Evolutionary conservation across 2,329 filamentous ascomycete genomes (phyloP).

Genomic region (Grosmannia serpens): DNA sequence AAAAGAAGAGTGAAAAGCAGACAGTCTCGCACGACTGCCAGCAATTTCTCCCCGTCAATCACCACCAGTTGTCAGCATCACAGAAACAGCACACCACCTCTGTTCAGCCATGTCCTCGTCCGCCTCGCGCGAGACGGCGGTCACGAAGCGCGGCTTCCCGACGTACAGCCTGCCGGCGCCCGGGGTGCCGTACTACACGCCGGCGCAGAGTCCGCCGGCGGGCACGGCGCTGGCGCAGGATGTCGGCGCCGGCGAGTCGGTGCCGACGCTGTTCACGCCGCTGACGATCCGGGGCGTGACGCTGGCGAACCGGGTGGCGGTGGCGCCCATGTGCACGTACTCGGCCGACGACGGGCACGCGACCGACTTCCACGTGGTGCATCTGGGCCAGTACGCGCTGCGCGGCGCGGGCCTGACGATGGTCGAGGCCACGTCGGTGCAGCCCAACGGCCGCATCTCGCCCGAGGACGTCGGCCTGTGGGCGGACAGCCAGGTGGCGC

Average conservation of each 20-base stretch:
- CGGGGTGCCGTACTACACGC: slow-evolving; percentile 41
- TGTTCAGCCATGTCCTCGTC: background rate
- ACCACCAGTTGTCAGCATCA: too few relatives aligned
- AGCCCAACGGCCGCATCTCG: slow-evolving; percentile 69
- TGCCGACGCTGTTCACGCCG: slow-evolving; percentile 45
- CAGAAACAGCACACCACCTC: background rate
- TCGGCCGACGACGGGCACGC: slow-evolving; percentile 52
- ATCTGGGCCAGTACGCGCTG: slow-evolving; percentile 66
- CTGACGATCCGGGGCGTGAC: slow-evolving; percentile 40
- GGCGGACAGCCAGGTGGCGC: slow-evolving; percentile 71
- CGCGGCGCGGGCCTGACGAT: slow-evolving; percentile 64
- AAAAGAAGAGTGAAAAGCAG: too few relatives aligned
- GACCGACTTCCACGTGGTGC: slow-evolving; percentile 72
- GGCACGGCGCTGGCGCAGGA: slow-evolving; percentile 29
- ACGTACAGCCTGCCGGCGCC: slow-evolving; percentile 25
- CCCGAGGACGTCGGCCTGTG: slow-evolving; percentile 72
- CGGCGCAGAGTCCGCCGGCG: slow-evolving; percentile 38
- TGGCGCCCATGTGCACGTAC: slow-evolving; percentile 53
- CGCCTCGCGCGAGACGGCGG: background rate
- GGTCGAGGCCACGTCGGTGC: slow-evolving; percentile 68
- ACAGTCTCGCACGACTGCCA: too few relatives aligned
- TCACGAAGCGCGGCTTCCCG: background rate
- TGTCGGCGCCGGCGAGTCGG: slow-evolving; percentile 11
- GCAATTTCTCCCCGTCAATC: too few relatives aligned
- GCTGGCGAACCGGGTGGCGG: slow-evolving; percentile 45